phyloP scores from a whole-genome alignment of 2,329 filamentous ascomycete genomes.

The Claviceps sp. region DNA sequence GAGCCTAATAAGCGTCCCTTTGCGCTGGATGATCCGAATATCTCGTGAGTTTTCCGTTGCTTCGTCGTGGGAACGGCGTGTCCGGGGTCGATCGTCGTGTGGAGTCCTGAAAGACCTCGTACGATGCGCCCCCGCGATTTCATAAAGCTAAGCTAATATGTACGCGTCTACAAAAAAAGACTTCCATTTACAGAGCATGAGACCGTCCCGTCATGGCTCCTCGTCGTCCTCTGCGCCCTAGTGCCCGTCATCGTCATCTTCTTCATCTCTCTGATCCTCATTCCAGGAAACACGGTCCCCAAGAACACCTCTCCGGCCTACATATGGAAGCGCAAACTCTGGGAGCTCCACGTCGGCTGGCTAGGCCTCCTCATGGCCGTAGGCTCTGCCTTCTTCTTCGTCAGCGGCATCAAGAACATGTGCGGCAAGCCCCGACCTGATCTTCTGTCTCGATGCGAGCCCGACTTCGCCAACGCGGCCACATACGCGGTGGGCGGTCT shows the following conservation, averaged over 20 bases:
- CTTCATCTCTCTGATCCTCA: conserved; percentile 52
- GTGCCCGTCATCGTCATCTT: conserved; percentile 57
- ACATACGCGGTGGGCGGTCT: conserved; percentile 52
- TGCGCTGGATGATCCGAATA: conserved; percentile 56
- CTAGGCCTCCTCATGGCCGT: conserved; percentile 66
- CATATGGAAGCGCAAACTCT: conserved; percentile 70
- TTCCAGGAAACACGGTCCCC: conserved; percentile 58
- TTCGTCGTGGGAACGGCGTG: not conserved
- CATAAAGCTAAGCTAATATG: not conserved
- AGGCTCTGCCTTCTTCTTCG: conserved; percentile 63
- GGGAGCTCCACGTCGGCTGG: conserved; percentile 81
- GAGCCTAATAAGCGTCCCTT: conserved; percentile 58
- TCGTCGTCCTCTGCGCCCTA: conserved; percentile 49
- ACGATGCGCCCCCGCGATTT: not conserved
- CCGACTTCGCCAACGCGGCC: conserved; percentile 52
- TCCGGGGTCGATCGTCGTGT: not conserved
- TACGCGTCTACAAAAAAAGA: conserved; percentile 20
- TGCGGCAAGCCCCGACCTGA: conserved; percentile 66
- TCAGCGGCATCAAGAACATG: conserved; percentile 71
- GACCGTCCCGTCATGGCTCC: conserved; percentile 53
- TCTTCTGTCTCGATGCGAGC: conserved; percentile 64
- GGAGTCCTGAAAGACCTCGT: not conserved
- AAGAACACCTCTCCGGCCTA: conserved; percentile 47
- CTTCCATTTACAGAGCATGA: conserved; percentile 61
- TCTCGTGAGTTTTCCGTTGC: conserved; percentile 40